These are phyloP conservation scores for Aspergillus fumigatus DNA, from an alignment of 2,329 filamentous ascomycete species.

Conservation along the genomic window DNA sequence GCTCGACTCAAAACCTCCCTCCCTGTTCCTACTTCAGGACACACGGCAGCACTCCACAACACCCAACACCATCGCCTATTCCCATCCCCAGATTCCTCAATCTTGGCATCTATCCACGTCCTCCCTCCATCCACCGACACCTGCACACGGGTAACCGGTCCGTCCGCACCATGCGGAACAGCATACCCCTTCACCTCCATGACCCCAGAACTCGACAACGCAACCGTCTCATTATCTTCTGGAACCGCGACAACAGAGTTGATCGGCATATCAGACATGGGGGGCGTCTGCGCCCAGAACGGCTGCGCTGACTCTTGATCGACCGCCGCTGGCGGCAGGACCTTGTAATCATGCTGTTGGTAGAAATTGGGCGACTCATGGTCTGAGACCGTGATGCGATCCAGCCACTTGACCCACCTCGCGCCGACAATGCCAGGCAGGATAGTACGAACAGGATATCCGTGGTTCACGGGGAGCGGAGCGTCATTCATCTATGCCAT, in stretches of 20 bases:
- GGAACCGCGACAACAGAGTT: constrained; percentile 53
- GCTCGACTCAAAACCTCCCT: constrained; percentile 51
- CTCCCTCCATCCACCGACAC: constrained; percentile 48
- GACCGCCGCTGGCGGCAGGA: constrained; percentile 50
- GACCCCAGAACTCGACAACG: constrained; percentile 34
- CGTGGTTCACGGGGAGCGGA: constrained; percentile 46
- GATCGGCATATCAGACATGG: constrained; percentile 53
- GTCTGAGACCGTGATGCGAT: constrained; percentile 48
- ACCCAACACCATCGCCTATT: constrained; percentile 53
- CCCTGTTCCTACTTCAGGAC: constrained; percentile 37
- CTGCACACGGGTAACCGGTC: constrained; percentile 52
- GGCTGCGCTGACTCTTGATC: constrained; percentile 47
- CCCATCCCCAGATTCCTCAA: constrained; percentile 20
- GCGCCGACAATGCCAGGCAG: constrained; percentile 52
- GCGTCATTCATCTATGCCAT: constrained; percentile 45
- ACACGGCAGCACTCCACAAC: constrained; percentile 49
- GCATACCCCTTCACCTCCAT: constrained; percentile 54
- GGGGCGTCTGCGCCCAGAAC: constrained; percentile 49
- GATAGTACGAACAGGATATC: constrained; percentile 50
- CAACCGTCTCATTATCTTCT: constrained; percentile 40
- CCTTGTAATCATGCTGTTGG: constrained; percentile 57
- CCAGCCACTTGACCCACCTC: constrained; percentile 54
- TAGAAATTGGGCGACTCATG: constrained; percentile 53
- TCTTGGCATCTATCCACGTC: constrained; percentile 48
- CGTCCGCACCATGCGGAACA: constrained; percentile 49